A percentile compares a stretch with the other conserved stretches of the same genome.
These are phyloP conservation scores for Forsythia suspensa DNA, from an alignment of 257 asterid species.

Conservation along the genomic window DNA sequence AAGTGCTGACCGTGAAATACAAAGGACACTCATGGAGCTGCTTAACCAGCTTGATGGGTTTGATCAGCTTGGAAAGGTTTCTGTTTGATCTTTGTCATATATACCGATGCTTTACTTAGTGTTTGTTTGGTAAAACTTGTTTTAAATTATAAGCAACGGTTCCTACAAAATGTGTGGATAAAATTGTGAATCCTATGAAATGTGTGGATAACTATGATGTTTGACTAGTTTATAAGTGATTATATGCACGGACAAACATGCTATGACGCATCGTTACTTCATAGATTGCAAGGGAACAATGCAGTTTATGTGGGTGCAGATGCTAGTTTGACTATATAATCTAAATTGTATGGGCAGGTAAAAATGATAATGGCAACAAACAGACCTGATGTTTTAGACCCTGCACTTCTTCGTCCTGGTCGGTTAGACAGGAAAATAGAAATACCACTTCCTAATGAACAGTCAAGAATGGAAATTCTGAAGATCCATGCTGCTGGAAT, in stretches of 20 bases:
- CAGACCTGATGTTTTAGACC: slow-evolving; percentile 93
- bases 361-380: slow-evolving; percentile 98
- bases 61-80: slow-evolving; percentile 95
- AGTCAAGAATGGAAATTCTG: slow-evolving; percentile 88
- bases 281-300: neutral
- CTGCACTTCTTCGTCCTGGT: slow-evolving; percentile 99
- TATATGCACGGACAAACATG: too few species aligned
- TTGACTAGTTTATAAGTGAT: too few species aligned
- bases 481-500: slow-evolving; percentile 95
- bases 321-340: slow-evolving; percentile 6
- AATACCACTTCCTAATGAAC: slow-evolving; percentile 94
- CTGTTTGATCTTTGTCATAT: neutral
- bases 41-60: slow-evolving; percentile 95
- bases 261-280: neutral
- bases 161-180: too few species aligned
- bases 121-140: too few species aligned
- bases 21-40: slow-evolving; percentile 94
- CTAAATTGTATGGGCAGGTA: slow-evolving; percentile 50
- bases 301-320: neutral
- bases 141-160: too few species aligned
- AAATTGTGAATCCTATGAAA: too few species aligned
- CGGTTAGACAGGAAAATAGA: slow-evolving; percentile 94
- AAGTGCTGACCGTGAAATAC: slow-evolving; percentile 98
- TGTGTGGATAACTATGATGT: too few species aligned
- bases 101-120: neutral